Percentiles rank a stretch among this genome's conserved stretches.
These are phyloP conservation scores for Jacaranda copaia DNA, from an alignment of 257 asterid species.

Conservation along the genomic window DNA sequence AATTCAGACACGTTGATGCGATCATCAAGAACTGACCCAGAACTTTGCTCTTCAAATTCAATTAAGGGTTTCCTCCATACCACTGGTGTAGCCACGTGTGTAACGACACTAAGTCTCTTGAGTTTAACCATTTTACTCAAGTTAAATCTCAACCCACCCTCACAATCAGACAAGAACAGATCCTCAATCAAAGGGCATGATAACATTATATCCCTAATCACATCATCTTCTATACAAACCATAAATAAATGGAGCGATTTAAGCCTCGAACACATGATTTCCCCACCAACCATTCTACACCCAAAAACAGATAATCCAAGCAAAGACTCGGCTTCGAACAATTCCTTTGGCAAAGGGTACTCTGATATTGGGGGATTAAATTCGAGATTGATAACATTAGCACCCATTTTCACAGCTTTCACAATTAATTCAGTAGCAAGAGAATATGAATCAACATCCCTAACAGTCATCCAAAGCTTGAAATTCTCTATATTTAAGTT, in stretches of 20 bases:
- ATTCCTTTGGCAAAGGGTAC: constrained; percentile 22
- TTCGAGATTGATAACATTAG: neutral
- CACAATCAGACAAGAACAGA: neutral
- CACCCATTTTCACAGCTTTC: constrained; percentile 32
- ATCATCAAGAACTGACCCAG: neutral
- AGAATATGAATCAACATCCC: constrained; percentile 1
- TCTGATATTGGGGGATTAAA: neutral
- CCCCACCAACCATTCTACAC: constrained; percentile 2
- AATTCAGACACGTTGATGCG: neutral
- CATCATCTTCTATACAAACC: neutral
- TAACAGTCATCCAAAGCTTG: constrained; percentile 6
- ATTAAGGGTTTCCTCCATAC: neutral
- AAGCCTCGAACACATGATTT: constrained; percentile 16
- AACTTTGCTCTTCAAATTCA: neutral
- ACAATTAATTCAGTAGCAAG: constrained; percentile 26
- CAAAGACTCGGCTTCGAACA: constrained; percentile 22
- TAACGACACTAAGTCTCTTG: neutral
- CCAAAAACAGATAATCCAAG: constrained; percentile 12
- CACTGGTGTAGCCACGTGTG: neutral
- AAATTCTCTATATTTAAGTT: constrained; percentile 27
- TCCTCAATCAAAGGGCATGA: constrained; percentile 35
- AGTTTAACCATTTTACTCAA: neutral
- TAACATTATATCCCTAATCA: constrained; percentile 22
- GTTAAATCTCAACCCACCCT: neutral
- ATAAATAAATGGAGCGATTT: neutral